These are phyloP conservation scores for Helminthosporium solani DNA, from an alignment of 2,329 filamentous ascomycete species.

Conservation along the genomic window DNA sequence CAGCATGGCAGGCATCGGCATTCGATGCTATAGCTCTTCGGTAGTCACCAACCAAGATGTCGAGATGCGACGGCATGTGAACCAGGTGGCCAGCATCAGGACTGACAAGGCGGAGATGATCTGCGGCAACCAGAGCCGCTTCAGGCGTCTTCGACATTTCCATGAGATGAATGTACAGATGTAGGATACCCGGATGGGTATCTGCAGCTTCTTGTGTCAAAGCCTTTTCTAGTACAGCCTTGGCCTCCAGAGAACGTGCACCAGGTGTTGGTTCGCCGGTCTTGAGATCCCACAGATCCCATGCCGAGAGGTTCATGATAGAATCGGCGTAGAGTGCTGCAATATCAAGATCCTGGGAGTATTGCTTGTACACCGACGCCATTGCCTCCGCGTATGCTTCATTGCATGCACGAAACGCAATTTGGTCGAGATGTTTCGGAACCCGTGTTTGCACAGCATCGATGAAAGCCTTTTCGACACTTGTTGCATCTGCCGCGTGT, in stretches of 20 bases:
- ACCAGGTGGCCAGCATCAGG: slow-evolving; percentile 70
- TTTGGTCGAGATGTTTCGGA: slow-evolving; percentile 48
- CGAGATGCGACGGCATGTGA: slow-evolving; percentile 71
- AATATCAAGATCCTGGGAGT: slow-evolving; percentile 62
- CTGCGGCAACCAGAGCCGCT: slow-evolving; percentile 59
- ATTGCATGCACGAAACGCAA: slow-evolving; percentile 56
- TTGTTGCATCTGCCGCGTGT: slow-evolving; percentile 34
- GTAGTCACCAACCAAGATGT: slow-evolving; percentile 73
- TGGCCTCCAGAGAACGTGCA: slow-evolving; percentile 60
- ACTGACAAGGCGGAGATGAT: slow-evolving; percentile 63
- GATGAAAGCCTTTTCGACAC: slow-evolving; percentile 64
- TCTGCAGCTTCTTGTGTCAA: slow-evolving; percentile 52
- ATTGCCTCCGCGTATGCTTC: slow-evolving; percentile 63
- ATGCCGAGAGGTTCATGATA: slow-evolving; percentile 65
- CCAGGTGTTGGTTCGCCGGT: slow-evolving; percentile 58
- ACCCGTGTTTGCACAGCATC: slow-evolving; percentile 54
- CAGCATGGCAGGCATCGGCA: slow-evolving; percentile 63
- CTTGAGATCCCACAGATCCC: slow-evolving; percentile 63
- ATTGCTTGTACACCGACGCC: slow-evolving; percentile 55
- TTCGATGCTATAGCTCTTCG: slow-evolving; percentile 66
- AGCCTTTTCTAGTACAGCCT: slow-evolving; percentile 59
- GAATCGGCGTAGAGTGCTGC: slow-evolving; percentile 64
- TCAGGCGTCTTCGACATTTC: slow-evolving; percentile 73
- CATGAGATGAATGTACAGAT: slow-evolving; percentile 76
- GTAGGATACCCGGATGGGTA: slow-evolving; percentile 68